Evolutionary conservation across 495 filamentous ascomycete genomes (phyloP).

Genomic region (Trypethelium eluteriae): DNA sequence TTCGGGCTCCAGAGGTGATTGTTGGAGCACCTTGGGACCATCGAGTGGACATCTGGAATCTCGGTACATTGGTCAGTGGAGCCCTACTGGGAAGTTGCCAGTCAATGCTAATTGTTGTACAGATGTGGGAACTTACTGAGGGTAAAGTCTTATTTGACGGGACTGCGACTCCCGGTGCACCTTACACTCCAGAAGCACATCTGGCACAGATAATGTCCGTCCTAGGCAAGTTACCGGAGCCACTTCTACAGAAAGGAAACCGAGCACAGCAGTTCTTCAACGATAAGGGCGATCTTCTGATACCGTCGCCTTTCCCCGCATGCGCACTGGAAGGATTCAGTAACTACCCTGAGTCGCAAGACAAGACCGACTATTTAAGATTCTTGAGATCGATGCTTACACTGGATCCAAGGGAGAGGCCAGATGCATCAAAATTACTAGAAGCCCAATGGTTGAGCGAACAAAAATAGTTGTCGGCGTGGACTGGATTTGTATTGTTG

Average conservation of each 20-base stretch:
- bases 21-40: constrained; percentile 38
- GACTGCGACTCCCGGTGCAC: neutral
- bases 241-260: constrained; percentile 10
- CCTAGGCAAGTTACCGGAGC: constrained; percentile 12
- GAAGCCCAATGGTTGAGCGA: neutral
- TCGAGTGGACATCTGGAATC: constrained; percentile 43
- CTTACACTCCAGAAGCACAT: constrained; percentile 15
- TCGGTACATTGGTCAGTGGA: constrained; percentile 38
- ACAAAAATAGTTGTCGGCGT: neutral
- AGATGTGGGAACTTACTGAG: constrained; percentile 8
- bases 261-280: constrained; percentile 13
- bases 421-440: neutral
- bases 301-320: neutral
- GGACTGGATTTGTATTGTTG: neutral
- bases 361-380: neutral
- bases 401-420: neutral
- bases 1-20: constrained; percentile 43
- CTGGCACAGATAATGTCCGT: constrained; percentile 16
- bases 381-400: neutral
- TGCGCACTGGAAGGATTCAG: neutral
- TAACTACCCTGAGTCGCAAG: neutral
- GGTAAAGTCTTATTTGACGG: constrained; percentile 13
- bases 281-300: neutral
- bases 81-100: neutral
- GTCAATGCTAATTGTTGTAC: constrained; percentile 1